Evolutionary conservation across 1,284 basidiomycete species (phyloP), one percentile per base, ranked within the genome.

Genomic region (Ustilago trichophora): DNA sequence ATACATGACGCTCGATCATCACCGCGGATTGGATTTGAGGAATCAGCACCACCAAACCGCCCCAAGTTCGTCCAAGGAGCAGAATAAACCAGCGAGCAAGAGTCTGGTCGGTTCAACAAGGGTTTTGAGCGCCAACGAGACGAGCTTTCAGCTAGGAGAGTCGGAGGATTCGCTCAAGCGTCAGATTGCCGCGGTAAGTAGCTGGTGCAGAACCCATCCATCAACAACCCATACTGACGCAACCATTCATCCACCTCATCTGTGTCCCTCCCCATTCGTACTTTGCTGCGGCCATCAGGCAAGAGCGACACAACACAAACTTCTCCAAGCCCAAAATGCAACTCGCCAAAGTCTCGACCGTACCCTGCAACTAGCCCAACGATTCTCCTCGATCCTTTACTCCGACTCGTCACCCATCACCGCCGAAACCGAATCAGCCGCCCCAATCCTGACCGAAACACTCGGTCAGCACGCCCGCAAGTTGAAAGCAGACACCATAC

Each of bases 21-120:
- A 81, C 41, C 59, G 73, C 3, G 78, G 76, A 1, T 55, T 81
- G n/a, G 79, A 81, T 37, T 49, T 81, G 29, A 68, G n/a, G n/a
- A n/a, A n/a, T n/a, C n/a, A n/a, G n/a, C n/a, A n/a, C n/a, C n/a
- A n/a, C n/a, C n/a, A n/a, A n/a, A n/a, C n/a, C n/a, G n/a, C n/a
- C n/a, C n/a, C n/a, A n/a, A n/a, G n/a, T n/a, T n/a, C n/a, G n/a
- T n/a, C n/a, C n/a, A n/a, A n/a, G n/a, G n/a, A n/a, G n/a, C n/a
- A n/a, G n/a, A n/a, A n/a, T 7, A 29, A 29, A 29, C 13, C 27
- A 29, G 27, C 27, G 13, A n/a, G n/a, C n/a, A n/a, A n/a, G n/a
- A n/a, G n/a, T n/a, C n/a, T n/a, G n/a, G n/a, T n/a, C n/a, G n/a
- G n/a, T n/a, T n/a, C n/a, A n/a, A n/a, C n/a, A n/a, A n/a, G n/a